These are phyloP conservation scores for Carnegiea gigantea DNA, from an alignment of 179 eudicot species.

Conservation along the genomic window DNA sequence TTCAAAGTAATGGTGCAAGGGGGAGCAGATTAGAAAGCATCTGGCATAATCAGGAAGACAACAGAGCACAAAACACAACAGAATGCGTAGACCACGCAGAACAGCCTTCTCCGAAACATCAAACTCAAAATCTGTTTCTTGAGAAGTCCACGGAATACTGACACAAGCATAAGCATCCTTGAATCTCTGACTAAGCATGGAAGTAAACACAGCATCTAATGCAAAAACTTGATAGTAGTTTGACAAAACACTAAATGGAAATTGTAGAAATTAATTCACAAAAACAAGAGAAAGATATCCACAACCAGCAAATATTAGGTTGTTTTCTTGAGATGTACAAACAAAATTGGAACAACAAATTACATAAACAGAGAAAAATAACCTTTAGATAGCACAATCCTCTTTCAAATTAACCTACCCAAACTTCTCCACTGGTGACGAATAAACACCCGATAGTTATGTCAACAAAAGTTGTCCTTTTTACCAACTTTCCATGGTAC, in stretches of 20 bases:
- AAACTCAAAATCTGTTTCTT: background rate
- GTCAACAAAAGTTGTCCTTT: background rate
- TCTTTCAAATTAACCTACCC: background rate
- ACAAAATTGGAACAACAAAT: too few relatives aligned
- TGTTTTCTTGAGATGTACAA: too few relatives aligned
- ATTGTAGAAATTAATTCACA: too few relatives aligned
- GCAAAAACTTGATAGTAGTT: background rate
- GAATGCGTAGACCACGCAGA: background rate
- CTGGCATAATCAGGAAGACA: background rate
- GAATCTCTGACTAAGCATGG: background rate
- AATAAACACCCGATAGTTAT: background rate
- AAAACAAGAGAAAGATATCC: too few relatives aligned
- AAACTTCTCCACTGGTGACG: background rate
- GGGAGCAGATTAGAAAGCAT: background rate
- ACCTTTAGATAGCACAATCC: background rate
- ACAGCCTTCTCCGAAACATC: background rate
- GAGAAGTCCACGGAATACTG: background rate
- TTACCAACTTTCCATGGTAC: background rate
- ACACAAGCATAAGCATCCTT: background rate
- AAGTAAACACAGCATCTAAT: background rate
- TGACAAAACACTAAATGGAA: too few relatives aligned
- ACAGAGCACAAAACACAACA: background rate
- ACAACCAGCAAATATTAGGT: too few relatives aligned
- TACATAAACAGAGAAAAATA: background rate
- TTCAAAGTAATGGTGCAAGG: conserved; percentile 8